Percentiles rank a stretch among this genome's conserved stretches.
phyloP scores from a whole-genome alignment of 106 monocot genomes.

The Platanthera guangdongensis region DNA sequence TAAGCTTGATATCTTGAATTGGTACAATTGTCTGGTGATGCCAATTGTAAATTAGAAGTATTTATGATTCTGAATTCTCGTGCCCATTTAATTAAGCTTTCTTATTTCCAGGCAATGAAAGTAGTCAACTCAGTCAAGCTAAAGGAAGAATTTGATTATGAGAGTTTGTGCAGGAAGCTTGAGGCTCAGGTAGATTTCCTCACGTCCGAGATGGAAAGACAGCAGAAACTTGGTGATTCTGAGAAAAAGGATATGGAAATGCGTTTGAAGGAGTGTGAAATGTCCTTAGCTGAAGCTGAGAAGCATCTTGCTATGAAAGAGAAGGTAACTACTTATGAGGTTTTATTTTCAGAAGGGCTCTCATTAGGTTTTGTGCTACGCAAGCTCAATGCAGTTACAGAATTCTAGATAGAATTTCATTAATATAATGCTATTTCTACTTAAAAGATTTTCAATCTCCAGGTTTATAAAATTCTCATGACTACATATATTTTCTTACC shows the following conservation, averaged over 20 bases:
- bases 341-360: neutral
- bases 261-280: constrained; percentile 40
- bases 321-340: constrained; percentile 34
- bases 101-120: constrained; percentile 67
- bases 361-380: neutral
- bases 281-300: constrained; percentile 35
- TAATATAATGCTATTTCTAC: neutral
- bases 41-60: neutral
- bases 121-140: constrained; percentile 58
- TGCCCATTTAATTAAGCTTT: constrained; percentile 6
- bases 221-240: constrained; percentile 34
- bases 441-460: neutral
- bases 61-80: neutral
- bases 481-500: neutral
- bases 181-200: constrained; percentile 55
- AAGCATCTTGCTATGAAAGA: constrained; percentile 21
- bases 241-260: constrained; percentile 49
- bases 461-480: neutral
- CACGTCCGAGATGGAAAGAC: constrained; percentile 57
- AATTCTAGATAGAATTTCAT: neutral
- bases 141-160: constrained; percentile 83
- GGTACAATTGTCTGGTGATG: neutral
- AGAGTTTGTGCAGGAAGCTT: constrained; percentile 55
- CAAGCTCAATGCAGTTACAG: neutral
- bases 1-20: neutral